Evolutionary conservation across 192 early-diverging fungal species (phyloP).

Genomic region (Gonapodya prolifera): DNA sequence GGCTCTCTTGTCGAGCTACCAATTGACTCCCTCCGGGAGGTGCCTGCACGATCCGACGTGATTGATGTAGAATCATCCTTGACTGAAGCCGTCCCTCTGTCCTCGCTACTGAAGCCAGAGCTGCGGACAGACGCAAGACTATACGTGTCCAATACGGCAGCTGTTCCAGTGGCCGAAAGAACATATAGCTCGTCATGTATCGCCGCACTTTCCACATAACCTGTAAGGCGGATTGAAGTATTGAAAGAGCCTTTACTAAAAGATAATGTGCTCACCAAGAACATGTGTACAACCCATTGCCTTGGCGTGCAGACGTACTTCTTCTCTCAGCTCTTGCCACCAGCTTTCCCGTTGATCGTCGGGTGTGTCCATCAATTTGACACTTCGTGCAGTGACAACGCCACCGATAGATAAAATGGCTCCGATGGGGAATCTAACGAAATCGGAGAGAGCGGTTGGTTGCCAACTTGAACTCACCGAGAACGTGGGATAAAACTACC

Average conservation of each 20-base stretch:
- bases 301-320: conserved; percentile 62
- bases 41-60: not conserved
- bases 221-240: not conserved
- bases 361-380: conserved; percentile 41
- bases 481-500: too few relatives aligned
- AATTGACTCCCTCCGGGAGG: not conserved
- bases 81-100: not conserved
- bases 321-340: conserved; percentile 65
- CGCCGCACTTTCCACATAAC: conserved; percentile 52
- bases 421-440: conserved; percentile 26
- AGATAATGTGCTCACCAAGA: conserved; percentile 20
- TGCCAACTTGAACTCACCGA: too few relatives aligned
- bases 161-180: conserved; percentile 62
- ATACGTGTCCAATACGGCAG: conserved; percentile 45
- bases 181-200: conserved; percentile 53
- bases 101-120: not conserved
- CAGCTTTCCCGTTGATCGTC: conserved; percentile 37
- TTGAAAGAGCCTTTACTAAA: not conserved
- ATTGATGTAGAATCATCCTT: not conserved
- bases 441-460: too few relatives aligned
- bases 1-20: not conserved
- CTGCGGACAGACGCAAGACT: conserved; percentile 22
- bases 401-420: conserved; percentile 40
- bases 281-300: conserved; percentile 53
- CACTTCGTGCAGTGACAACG: conserved; percentile 43